phyloP scores from a whole-genome alignment of 495 filamentous ascomycete species.

The Penicillium coffeae region DNA sequence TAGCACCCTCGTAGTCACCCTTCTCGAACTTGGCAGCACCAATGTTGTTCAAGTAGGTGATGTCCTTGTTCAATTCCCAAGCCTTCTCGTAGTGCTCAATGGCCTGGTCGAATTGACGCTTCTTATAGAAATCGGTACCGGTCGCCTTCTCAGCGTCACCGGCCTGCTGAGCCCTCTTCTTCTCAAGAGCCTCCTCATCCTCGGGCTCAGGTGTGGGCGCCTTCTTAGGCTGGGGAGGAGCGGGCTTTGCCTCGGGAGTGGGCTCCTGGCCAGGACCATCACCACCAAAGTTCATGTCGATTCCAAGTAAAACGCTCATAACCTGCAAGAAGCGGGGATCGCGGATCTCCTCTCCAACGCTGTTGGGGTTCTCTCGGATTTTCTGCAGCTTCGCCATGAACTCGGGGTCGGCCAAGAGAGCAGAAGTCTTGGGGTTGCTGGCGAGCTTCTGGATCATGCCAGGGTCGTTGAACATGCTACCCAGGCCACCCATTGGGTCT shows the following conservation, averaged over 20 bases:
- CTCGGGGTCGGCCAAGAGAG: slow-evolving; percentile 72
- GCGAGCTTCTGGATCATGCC: slow-evolving; percentile 85
- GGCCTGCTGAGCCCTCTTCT: slow-evolving; percentile 85
- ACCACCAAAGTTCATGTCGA: slow-evolving; percentile 83
- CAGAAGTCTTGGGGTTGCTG: slow-evolving; percentile 85
- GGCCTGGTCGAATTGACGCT: slow-evolving; percentile 89
- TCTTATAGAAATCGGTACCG: slow-evolving; percentile 96
- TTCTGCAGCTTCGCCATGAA: slow-evolving; percentile 90
- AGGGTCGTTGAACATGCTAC: slow-evolving; percentile 90
- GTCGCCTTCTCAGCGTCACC: slow-evolving; percentile 93
- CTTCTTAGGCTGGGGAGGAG: slow-evolving; percentile 45
- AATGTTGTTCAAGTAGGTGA: slow-evolving; percentile 95
- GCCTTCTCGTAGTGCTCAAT: slow-evolving; percentile 95
- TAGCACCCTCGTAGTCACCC: slow-evolving; percentile 81
- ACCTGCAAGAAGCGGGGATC: slow-evolving; percentile 94
- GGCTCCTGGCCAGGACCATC: slow-evolving; percentile 60
- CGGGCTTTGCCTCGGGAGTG: slow-evolving; percentile 67
- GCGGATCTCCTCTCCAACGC: slow-evolving; percentile 71
- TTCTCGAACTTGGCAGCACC: slow-evolving; percentile 95
- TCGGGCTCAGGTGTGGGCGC: slow-evolving; percentile 59
- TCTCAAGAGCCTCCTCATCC: slow-evolving; percentile 76
- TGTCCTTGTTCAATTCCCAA: slow-evolving; percentile 92
- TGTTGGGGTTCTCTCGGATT: slow-evolving; percentile 74
- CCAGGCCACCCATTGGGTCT: slow-evolving; percentile 72
- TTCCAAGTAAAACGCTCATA: slow-evolving; percentile 85